Evolutionary conservation across 768 basidiomycete genomes (phyloP).

Genomic region (Trametes gibbosa): DNA sequence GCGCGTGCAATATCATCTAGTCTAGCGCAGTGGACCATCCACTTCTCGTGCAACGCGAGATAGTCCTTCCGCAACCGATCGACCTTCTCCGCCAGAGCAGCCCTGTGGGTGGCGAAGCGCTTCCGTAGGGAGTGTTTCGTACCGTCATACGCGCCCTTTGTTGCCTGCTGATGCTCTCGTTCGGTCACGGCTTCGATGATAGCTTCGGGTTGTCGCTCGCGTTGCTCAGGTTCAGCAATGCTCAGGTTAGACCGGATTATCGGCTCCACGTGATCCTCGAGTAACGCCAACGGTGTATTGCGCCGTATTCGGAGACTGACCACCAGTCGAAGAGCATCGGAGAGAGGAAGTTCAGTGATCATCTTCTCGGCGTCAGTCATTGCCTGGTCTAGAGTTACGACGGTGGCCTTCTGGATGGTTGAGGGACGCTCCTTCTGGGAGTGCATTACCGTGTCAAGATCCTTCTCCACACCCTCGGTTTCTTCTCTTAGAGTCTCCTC

Average conservation of each 20-base stretch:
- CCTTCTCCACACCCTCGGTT: conserved; percentile 9
- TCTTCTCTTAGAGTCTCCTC: conserved; percentile 16
- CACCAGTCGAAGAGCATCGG: conserved; percentile 62
- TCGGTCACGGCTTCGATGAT: conserved; percentile 48
- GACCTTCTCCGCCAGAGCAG: conserved; percentile 50
- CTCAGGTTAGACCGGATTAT: conserved; percentile 59
- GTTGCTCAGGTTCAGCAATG: conserved; percentile 35
- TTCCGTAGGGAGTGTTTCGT: conserved; percentile 50
- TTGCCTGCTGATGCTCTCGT: conserved; percentile 34
- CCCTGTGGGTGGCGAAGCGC: conserved; percentile 54
- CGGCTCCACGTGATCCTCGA: conserved; percentile 57
- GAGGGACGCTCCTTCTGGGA: background rate
- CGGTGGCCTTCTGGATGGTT: background rate
- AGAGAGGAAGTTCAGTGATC: conserved; percentile 35
- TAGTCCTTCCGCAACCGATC: conserved; percentile 64
- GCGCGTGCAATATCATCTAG: conserved; percentile 61
- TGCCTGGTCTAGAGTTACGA: background rate
- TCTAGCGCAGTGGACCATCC: conserved; percentile 66
- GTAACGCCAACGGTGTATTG: conserved; percentile 44
- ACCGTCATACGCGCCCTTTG: conserved; percentile 37
- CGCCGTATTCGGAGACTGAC: conserved; percentile 62
- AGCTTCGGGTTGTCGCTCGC: conserved; percentile 30
- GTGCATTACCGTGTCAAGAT: background rate
- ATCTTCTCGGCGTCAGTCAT: background rate
- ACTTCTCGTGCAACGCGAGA: conserved; percentile 61